Evolutionary conservation across 1,139 yeast species (phyloP), one percentile per base, ranked within the genome.

Genomic region (Hyphopichia wangnamkhiaoensis): DNA sequence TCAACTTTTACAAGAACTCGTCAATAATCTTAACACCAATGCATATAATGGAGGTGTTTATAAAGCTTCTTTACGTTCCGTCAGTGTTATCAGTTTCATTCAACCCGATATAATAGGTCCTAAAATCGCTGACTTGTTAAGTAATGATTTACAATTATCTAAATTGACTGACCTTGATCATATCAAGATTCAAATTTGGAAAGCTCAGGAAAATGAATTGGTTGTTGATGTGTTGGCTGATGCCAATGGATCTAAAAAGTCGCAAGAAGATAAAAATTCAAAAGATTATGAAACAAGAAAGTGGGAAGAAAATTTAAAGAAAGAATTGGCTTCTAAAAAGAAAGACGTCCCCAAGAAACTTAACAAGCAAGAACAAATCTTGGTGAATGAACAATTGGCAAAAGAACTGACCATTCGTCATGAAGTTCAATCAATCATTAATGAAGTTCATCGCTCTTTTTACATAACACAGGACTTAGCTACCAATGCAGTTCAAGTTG

Each of bases 271-370:
- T 43, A 87, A 85, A 53, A 87, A 87, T 55, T 64, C 85, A 3
- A 88, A 81, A 54, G 96, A 90, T 53, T 88, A 87, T 55, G 95
- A 87, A 51, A 86, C 90, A 13, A 71, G 79, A 46, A 82, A 87
- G 54, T 93, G 98, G 98, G 98, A 93, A 59, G 91, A 84, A 52
- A 77, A 78, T 37, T 76, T 93, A 34, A 79, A 91, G 51, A 80
- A 80, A 48, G 93, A 88, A 55, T 71, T 89, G 41, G 83, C 84
- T 1, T 69, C 72, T 41, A 83, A 82, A 58, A 69, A 68, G 31
- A 61, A 63, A 36, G 49, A 44, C 5, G 48, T 51, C 2, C 50
- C 54, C 4, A 80, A 75, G 61, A 85, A 84, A 53, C 68, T 84
- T 36, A 74, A 95, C 8, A 85, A 80, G 49, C 97, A 90, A 53